phyloP scores from a whole-genome alignment of 2,329 filamentous ascomycete species.

The Trichoderma aggressivum region DNA sequence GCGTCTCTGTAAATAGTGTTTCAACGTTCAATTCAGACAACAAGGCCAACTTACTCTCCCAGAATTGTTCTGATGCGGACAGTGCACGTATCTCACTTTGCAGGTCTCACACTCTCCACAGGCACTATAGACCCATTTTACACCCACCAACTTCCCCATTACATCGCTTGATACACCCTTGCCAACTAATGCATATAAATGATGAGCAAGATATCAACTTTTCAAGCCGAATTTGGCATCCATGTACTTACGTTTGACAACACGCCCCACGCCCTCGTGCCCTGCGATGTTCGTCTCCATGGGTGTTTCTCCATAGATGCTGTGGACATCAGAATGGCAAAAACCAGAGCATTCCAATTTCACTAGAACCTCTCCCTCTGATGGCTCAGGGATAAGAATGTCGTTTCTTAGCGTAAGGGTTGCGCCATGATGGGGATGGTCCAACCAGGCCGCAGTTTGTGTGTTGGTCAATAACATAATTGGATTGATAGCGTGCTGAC shows the following conservation, averaged over 20 bases:
- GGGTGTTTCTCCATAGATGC: conserved; percentile 5
- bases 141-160: neutral
- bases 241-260: neutral
- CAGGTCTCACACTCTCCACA: conserved; percentile 12
- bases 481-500: neutral
- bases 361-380: conserved; percentile 4
- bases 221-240: neutral
- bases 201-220: neutral
- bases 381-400: conserved; percentile 8
- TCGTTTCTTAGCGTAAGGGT: conserved; percentile 6
- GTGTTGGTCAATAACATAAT: conserved; percentile 3
- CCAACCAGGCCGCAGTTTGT: conserved; percentile 1
- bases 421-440: neutral
- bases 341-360: conserved; percentile 9
- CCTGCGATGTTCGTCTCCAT: conserved; percentile 15
- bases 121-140: conserved; percentile 4
- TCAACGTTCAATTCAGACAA: neutral
- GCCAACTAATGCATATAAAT: neutral
- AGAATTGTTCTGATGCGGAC: conserved; percentile 5
- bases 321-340: conserved; percentile 15
- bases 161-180: neutral
- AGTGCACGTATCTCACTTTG: neutral
- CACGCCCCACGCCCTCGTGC: conserved; percentile 10
- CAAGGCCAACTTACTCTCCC: neutral
- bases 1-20: too few species aligned